phyloP scores from a whole-genome alignment of 2,329 filamentous ascomycete genomes.

The Macrophomina pseudophaseolina region DNA sequence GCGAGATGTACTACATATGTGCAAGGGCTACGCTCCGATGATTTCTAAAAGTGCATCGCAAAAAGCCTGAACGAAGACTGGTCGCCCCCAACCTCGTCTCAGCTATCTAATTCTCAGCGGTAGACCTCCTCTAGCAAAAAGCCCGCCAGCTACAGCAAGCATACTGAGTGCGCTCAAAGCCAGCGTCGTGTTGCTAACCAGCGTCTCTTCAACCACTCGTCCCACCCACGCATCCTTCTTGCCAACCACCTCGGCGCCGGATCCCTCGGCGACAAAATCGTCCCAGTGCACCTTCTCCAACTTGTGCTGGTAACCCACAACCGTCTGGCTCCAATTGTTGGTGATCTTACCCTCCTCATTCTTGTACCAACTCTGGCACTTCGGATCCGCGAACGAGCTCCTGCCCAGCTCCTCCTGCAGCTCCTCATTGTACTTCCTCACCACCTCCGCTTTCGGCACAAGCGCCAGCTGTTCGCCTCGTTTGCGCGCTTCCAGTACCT shows the following conservation, averaged over 20 bases:
- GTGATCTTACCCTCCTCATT: slow-evolving; percentile 59
- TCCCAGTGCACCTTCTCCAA: slow-evolving; percentile 50
- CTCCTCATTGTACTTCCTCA: slow-evolving; percentile 53
- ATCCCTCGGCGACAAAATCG: slow-evolving; percentile 47
- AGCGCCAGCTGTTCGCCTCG: slow-evolving; percentile 51
- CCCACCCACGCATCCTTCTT: slow-evolving; percentile 47
- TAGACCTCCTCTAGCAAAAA: slow-evolving; percentile 28
- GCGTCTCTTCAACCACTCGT: slow-evolving; percentile 52
- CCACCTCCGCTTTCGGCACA: slow-evolving; percentile 46
- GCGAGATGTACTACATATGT: too few species aligned
- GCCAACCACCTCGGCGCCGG: slow-evolving; percentile 41
- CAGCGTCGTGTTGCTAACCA: slow-evolving; percentile 45
- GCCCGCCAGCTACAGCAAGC: slow-evolving; percentile 43
- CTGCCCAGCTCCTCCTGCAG: slow-evolving; percentile 53
- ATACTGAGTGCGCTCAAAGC: slow-evolving; percentile 43
- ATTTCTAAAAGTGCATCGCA: not conserved
- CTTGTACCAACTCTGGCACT: slow-evolving; percentile 64
- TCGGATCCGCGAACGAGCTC: slow-evolving; percentile 59
- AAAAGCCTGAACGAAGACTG: not conserved
- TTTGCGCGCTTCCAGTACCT: slow-evolving; percentile 54
- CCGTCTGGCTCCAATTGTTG: slow-evolving; percentile 62
- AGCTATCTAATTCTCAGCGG: not conserved
- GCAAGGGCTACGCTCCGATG: too few species aligned
- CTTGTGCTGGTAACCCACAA: slow-evolving; percentile 60
- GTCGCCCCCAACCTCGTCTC: not conserved